Evolutionary conservation across 257 asterid genomes (phyloP).

Genomic region (Solanum piurae): DNA sequence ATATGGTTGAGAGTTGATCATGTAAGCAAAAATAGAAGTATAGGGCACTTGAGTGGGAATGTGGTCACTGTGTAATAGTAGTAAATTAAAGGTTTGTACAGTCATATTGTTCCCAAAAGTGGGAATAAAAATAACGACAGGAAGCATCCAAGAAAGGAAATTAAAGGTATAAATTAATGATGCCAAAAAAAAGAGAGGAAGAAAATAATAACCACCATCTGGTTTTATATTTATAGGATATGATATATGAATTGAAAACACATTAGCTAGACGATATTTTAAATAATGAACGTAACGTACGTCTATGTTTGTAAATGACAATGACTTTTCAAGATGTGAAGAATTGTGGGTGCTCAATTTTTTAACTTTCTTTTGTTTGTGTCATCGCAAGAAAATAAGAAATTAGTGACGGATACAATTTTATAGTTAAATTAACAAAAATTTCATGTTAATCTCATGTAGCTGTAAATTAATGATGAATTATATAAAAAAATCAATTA

Average conservation of each 20-base stretch:
- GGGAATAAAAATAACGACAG: background rate
- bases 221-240: too few species aligned
- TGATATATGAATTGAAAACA: background rate
- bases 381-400: too few species aligned
- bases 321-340: too few species aligned
- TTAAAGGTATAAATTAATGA: background rate
- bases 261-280: background rate
- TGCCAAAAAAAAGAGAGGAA: background rate
- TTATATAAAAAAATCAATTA: too few species aligned
- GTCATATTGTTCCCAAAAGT: background rate
- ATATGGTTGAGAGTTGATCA: background rate
- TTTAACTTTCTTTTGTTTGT: too few species aligned
- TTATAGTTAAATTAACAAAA: too few species aligned
- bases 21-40: background rate
- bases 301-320: background rate
- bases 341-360: too few species aligned
- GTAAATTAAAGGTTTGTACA: background rate
- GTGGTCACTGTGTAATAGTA: background rate
- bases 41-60: background rate
- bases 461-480: too few species aligned
- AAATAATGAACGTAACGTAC: background rate
- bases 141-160: background rate
- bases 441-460: too few species aligned
- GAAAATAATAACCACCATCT: background rate
- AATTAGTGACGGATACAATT: too few species aligned